Evolutionary conservation across 75 land plant species (phyloP), one percentile per base, ranked within the genome.

Genomic region (Picea sitchensis): DNA sequence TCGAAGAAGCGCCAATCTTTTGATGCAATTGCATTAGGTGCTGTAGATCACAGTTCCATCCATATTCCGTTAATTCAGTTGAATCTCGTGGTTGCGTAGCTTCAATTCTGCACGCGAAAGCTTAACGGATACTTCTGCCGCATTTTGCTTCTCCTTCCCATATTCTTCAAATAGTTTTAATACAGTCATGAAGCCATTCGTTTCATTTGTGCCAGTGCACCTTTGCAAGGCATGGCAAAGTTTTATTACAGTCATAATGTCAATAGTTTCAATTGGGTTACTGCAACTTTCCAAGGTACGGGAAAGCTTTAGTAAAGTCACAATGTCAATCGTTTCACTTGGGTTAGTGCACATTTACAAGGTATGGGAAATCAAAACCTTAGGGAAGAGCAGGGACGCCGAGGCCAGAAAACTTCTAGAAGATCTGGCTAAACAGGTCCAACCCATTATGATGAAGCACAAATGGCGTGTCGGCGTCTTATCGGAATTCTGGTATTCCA

Each of bases 321-420:
- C 26, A 47, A 84, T 84, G 86, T 83, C 86, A 58, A 67, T 83
- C 14, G 77, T 78, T 32, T 85, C 87, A 58, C 79, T 83, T 41
- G 84, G 68, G 38, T 63, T 58, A 47, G 87, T 85, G 23, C 92
- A 95, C 78, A 82, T 93, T 12, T 78, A 84, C 88, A 94, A 94
- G 80, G 95, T 96, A 34, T 94, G 97, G 97, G 99, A 96, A 89
- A 83, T 92, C 65, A 94, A 88, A 77, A 79, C 97, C 41, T 84
- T 96, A 67, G 93, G 92, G 68, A 88, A 84, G 79, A 86, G 88
- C 41, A 79, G 84, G 23, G 93, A 90, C 61, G 95, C 84, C 7
- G 99, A 94, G 72, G 99, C 95, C 26, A 82, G 74, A 67, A 79
- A 78, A 58, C 81, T 96, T 58, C 87, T 96, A 31, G 87, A 92